phyloP scores from a whole-genome alignment of 2,329 filamentous ascomycete genomes.

The Dothistroma pini region DNA sequence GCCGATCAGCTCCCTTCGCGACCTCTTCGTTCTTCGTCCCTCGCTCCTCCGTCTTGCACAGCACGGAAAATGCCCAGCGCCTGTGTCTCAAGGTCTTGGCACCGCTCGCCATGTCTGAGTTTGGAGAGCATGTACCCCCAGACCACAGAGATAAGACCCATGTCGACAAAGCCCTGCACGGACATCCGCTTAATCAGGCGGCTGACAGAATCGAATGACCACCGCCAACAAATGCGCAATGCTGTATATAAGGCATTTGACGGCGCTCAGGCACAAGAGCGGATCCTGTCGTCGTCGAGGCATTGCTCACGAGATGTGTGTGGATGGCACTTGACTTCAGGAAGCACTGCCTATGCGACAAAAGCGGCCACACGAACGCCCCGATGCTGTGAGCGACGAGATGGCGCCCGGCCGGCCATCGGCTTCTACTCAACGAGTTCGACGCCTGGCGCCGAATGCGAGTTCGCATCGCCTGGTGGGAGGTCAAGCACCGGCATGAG shows the following conservation, averaged over 20 bases:
- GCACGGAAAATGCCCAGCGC: background rate
- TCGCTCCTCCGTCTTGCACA: background rate
- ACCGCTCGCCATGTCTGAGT: background rate
- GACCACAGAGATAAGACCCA: background rate
- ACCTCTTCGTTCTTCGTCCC: background rate
- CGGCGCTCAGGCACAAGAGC: background rate
- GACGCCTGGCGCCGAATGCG: too few relatives aligned
- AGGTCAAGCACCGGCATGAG: too few relatives aligned
- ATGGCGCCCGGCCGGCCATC: background rate
- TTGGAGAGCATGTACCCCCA: background rate
- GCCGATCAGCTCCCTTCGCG: background rate
- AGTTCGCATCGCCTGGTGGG: too few relatives aligned
- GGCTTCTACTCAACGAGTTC: background rate
- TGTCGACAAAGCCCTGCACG: background rate
- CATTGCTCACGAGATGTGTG: background rate
- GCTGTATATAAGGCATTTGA: background rate
- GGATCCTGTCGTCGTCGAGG: background rate
- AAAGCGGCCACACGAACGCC: background rate
- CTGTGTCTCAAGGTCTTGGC: background rate
- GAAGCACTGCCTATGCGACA: background rate
- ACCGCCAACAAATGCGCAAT: background rate
- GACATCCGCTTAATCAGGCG: background rate
- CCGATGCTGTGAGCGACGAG: background rate
- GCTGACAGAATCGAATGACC: background rate
- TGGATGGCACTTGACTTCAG: background rate